Conservation (phyloP, 257 asterid genomes). For the Gynochthodes officinalis region DNA sequence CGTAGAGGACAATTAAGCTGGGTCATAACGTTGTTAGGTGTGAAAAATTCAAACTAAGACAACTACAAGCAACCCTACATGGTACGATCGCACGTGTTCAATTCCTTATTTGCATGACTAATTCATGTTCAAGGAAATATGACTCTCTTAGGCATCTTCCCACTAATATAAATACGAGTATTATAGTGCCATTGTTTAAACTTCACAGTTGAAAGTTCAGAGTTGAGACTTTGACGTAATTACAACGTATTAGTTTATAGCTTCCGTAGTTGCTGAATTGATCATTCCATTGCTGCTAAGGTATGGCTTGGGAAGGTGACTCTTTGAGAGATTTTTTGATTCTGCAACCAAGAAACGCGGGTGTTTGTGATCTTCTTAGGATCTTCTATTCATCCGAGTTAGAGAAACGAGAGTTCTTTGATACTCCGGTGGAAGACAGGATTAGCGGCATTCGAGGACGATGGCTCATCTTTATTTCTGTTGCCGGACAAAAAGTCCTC, state of each 20-base stretch:
- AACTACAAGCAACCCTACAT: background rate
- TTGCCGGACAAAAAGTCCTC: constrained; percentile 39
- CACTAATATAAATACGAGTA: background rate
- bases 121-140: background rate
- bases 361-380: constrained; percentile 35
- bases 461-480: constrained; percentile 58
- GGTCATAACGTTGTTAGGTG: no score
- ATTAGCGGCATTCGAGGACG: constrained; percentile 28
- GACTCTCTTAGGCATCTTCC: background rate
- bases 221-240: background rate
- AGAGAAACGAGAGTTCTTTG: constrained; percentile 29
- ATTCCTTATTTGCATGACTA: background rate
- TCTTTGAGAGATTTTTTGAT: constrained; percentile 37
- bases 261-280: no score
- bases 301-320: constrained; percentile 16
- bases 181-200: background rate
- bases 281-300: constrained; percentile 14
- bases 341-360: constrained; percentile 42
- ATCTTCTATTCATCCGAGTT: constrained; percentile 37
- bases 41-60: constrained; percentile 6
- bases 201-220: background rate
- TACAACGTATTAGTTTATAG: no score
- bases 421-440: constrained; percentile 18
- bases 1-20: background rate
- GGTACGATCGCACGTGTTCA: background rate